Conservation (phyloP, 768 basidiomycete species). For the Glaciozyma antarctica region DNA sequence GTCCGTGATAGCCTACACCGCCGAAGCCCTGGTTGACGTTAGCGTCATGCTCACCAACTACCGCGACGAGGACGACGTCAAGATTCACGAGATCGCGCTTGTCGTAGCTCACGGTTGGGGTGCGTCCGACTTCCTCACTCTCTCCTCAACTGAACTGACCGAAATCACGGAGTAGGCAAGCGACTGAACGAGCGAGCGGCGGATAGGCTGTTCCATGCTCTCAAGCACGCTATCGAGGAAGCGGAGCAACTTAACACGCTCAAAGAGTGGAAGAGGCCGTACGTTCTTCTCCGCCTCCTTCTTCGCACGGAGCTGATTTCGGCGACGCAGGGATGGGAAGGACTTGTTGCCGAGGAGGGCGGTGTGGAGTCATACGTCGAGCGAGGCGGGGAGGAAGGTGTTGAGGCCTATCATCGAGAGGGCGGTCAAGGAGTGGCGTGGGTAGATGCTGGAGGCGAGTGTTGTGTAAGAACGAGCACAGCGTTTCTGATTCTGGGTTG, state of each 20-base stretch:
- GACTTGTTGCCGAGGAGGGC: conserved; percentile 16
- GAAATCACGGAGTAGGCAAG: not conserved
- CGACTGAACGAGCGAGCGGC: not conserved
- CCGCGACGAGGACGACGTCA: conserved; percentile 14
- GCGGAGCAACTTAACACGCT: conserved; percentile 5
- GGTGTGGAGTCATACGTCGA: conserved; percentile 4
- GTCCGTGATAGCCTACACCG: conserved; percentile 18
- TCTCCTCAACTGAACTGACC: not conserved
- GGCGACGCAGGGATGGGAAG: conserved; percentile 12
- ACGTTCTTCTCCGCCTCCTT: too few relatives aligned
- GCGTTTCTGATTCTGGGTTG: too few relatives aligned
- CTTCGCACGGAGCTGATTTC: too few relatives aligned
- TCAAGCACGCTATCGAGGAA: conserved; percentile 15
- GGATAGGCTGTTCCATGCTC: conserved; percentile 18
- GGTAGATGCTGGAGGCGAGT: not conserved
- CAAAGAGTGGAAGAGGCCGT: conserved; percentile 22
- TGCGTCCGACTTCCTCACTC: not conserved
- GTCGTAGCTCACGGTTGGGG: conserved; percentile 24
- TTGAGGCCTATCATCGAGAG: not conserved
- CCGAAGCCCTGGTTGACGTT: conserved; percentile 28
- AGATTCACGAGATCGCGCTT: conserved; percentile 25
- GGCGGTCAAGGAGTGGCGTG: not conserved
- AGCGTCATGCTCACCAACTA: conserved; percentile 25
- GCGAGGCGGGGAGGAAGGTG: too few relatives aligned
- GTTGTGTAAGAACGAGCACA: too few relatives aligned